Evolutionary conservation across 148 eudicot species (phyloP).

Genomic region (Rhododendron vialii): DNA sequence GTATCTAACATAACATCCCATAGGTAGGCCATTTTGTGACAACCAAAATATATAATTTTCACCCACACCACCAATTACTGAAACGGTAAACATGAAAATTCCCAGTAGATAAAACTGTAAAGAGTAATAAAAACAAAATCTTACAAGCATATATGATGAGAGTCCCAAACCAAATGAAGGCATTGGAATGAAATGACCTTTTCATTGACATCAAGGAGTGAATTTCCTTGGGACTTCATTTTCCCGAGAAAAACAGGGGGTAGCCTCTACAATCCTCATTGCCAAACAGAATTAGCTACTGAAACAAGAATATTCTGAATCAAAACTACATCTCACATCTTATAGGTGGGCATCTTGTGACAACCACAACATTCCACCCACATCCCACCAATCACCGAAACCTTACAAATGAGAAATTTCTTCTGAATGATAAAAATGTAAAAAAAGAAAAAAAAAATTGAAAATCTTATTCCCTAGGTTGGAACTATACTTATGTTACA

Average conservation of each 20-base stretch:
- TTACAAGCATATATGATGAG: conserved; percentile 22
- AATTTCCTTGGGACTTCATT: background rate
- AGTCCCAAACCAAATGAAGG: background rate
- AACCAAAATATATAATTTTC: conserved; percentile 18
- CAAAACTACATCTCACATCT: conserved; percentile 31
- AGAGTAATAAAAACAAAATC: conserved; percentile 8
- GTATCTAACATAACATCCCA: conserved; percentile 28
- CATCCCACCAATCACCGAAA: conserved; percentile 32
- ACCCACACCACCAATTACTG: conserved; percentile 25
- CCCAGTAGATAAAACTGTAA: background rate
- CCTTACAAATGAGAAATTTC: conserved; percentile 16
- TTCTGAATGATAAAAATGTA: background rate
- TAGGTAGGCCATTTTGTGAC: conserved; percentile 21
- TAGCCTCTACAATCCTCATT: background rate
- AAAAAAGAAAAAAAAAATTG: conserved; percentile 7
- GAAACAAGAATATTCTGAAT: conserved; percentile 14
- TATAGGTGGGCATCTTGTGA: conserved; percentile 24
- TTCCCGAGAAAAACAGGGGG: background rate
- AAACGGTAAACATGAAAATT: conserved; percentile 15
- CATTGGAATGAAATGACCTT: background rate
- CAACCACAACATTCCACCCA: conserved; percentile 27
- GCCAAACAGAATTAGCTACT: background rate
- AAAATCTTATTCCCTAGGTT: conserved; percentile 49
- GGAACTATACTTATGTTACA: conserved; percentile 88
- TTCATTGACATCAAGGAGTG: background rate